Evolutionary conservation across 2,329 filamentous ascomycete species (phyloP).

Genomic region (Xenoacremonium recifei): DNA sequence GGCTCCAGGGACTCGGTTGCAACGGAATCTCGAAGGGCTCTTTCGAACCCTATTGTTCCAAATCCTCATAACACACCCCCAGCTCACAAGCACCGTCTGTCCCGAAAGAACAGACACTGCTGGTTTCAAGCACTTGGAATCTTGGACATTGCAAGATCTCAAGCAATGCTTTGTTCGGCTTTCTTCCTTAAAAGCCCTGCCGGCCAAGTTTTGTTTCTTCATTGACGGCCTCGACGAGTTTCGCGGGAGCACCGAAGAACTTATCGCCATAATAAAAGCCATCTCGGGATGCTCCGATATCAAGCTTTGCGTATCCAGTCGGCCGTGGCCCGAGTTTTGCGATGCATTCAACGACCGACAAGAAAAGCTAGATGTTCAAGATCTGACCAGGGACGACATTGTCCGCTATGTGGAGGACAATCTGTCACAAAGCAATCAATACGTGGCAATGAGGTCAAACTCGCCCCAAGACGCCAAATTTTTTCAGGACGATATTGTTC

Average conservation of each 20-base stretch:
- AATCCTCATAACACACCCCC: constrained; percentile 1
- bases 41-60: constrained; percentile 4
- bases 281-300: constrained; percentile 9
- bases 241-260: constrained; percentile 4
- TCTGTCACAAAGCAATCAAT: not conserved
- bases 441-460: not conserved
- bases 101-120: not conserved
- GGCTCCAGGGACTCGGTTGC: constrained; percentile 1
- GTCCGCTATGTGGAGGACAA: constrained; percentile 1
- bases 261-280: constrained; percentile 7
- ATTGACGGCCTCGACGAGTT: constrained; percentile 27
- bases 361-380: constrained; percentile 2
- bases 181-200: not conserved
- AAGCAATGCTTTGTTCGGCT: not conserved
- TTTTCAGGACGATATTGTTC: not conserved
- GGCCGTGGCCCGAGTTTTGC: constrained; percentile 24
- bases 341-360: constrained; percentile 7
- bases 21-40: constrained; percentile 1
- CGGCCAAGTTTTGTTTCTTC: constrained; percentile 15
- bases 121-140: constrained; percentile 1
- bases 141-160: constrained; percentile 1
- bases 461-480: not conserved
- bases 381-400: constrained; percentile 7
- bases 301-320: constrained; percentile 31
- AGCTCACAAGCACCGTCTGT: not conserved